These are phyloP conservation scores for Botrytis medusae DNA, from an alignment of 2,329 filamentous ascomycete species.

Conservation along the genomic window DNA sequence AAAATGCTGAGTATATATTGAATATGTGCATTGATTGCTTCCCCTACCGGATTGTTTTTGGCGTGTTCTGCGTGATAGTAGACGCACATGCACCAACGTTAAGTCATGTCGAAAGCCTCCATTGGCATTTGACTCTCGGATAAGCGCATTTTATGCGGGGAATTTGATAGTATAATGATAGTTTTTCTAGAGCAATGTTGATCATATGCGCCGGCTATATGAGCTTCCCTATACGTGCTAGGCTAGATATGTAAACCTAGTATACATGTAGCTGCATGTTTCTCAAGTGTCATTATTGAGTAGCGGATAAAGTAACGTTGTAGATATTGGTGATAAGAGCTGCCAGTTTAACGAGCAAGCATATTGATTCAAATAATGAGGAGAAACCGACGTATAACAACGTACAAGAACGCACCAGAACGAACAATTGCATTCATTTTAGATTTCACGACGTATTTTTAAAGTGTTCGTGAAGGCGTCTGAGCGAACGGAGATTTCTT, in stretches of 20 bases:
- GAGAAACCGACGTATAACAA: background rate
- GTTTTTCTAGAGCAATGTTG: constrained; percentile 17
- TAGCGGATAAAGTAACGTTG: constrained; percentile 11
- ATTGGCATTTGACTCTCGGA: constrained; percentile 19
- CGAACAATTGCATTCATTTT: background rate
- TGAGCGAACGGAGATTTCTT: constrained; percentile 16
- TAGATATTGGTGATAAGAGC: constrained; percentile 14
- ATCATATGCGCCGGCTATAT: constrained; percentile 22
- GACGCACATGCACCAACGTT: constrained; percentile 13
- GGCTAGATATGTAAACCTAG: constrained; percentile 4
- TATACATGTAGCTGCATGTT: constrained; percentile 11
- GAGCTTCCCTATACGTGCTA: constrained; percentile 20
- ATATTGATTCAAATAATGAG: background rate
- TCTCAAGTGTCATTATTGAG: background rate
- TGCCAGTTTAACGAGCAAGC: background rate
- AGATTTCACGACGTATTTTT: background rate
- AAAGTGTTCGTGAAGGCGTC: background rate
- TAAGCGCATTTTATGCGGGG: constrained; percentile 9
- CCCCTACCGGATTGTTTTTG: background rate
- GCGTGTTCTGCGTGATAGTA: constrained; percentile 9
- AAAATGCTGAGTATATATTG: constrained; percentile 8
- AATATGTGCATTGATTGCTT: constrained; percentile 18
- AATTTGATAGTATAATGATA: constrained; percentile 13
- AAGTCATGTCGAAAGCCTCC: background rate
- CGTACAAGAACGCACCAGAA: background rate